Base-by-base conservation (phyloP, 495 filamentous ascomycete genomes). In the Sabuloglossum arenarium region DNA sequence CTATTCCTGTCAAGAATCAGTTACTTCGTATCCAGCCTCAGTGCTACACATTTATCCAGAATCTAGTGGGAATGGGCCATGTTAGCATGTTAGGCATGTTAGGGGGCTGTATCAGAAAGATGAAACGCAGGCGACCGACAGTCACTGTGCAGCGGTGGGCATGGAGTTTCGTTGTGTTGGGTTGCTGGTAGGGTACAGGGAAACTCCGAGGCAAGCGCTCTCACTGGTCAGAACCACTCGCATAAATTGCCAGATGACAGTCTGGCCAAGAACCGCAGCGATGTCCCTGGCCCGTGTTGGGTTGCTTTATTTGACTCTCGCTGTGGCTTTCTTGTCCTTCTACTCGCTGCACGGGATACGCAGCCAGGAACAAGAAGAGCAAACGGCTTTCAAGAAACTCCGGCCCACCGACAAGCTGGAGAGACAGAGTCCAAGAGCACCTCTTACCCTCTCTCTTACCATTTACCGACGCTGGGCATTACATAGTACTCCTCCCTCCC, bases 91-190 rank as follows among this genome's bases (percentile, higher is more conserved):
- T n/a, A n/a, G n/a, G n/a, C n/a, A n/a, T n/a, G n/a, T n/a, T n/a
- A n/a, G 25, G 47, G 47, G 45, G 23, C 47, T 51, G 47, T 51
- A 51, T 51, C 47, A 51, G 47, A 51, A 51, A 51, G 47, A 51
- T 51, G 47, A 51, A 51, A 51, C 47, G 47, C 14, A 51, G 47
- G 47, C 47, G 47, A 51, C 24, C 28, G 47, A 29, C 39, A 43
- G 21, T 21, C 39, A n/a, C 8, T 28, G 45, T 28, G 21, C 8
- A 28, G 23, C 45, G 11, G 25, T 24, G 45, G 45, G 21, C 45
- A 49, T 28, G 6, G 45, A 49, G 45, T n/a, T 16, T 39, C 16
- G 6, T 39, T 39, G 34, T 39, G 34, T 16, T n/a, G n/a, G n/a
- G 34, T 9, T 39, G 34, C 6, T 5, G 16, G 5, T 12, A 8